Evolutionary conservation across 148 eudicot species (phyloP).

Genomic region (Fagopyrum tataricum): DNA sequence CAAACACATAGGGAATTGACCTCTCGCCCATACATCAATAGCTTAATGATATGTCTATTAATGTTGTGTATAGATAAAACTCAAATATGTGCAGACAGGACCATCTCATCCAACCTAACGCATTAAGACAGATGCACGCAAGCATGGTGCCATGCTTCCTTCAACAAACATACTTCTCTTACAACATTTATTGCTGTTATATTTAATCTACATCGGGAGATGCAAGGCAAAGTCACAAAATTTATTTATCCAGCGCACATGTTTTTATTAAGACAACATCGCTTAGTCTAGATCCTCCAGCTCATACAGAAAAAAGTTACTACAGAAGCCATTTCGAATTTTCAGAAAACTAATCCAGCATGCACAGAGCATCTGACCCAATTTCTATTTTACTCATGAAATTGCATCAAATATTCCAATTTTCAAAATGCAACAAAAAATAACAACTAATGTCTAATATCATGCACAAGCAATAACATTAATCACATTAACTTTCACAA

Average conservation of each 20-base stretch:
- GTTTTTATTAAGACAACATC: not conserved
- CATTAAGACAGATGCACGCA: not conserved
- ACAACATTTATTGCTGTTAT: not conserved
- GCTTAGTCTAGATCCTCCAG: not conserved
- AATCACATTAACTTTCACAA: too few species aligned
- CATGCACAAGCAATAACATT: not conserved
- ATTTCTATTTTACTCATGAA: not conserved
- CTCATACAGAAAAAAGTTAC: not conserved
- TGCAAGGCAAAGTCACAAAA: not conserved
- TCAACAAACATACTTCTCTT: not conserved
- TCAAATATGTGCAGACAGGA: not conserved
- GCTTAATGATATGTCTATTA: not conserved
- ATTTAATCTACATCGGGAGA: not conserved
- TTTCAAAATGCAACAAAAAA: too few species aligned
- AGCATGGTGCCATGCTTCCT: not conserved
- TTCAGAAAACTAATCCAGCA: not conserved
- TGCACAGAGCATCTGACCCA: not conserved
- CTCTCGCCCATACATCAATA: not conserved
- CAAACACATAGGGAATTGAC: constrained; percentile 1
- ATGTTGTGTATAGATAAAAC: not conserved
- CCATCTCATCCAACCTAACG: too few species aligned
- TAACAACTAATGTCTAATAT: not conserved
- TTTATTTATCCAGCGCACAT: not conserved
- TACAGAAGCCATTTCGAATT: not conserved
- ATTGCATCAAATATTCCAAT: not conserved